Conservation (phyloP, 1,284 basidiomycete genomes). For the Inonotus obliquus region DNA sequence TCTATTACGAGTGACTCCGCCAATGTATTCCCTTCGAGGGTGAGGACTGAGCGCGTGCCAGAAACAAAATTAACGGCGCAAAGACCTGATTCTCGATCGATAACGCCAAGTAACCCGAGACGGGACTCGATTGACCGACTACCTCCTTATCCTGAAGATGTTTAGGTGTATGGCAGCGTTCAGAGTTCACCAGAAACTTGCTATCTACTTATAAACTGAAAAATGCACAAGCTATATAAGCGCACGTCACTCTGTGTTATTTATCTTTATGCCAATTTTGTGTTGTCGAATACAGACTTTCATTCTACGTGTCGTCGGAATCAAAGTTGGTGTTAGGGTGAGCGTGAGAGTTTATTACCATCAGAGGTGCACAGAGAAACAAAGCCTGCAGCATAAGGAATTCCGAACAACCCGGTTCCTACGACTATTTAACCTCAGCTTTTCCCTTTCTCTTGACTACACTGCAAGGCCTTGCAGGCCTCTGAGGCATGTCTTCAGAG, state of each 20-base stretch:
- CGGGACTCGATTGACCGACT: not conserved
- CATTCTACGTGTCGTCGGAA: not conserved
- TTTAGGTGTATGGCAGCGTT: not conserved
- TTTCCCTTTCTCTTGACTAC: not conserved
- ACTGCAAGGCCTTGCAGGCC: not conserved
- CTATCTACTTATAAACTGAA: too few relatives aligned
- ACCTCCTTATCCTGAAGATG: conserved; percentile 11
- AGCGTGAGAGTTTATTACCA: not conserved
- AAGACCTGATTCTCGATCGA: conserved; percentile 19
- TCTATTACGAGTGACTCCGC: not conserved
- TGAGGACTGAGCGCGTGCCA: conserved; percentile 22
- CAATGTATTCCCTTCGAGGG: not conserved
- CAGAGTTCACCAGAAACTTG: not conserved
- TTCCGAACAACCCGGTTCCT: not conserved
- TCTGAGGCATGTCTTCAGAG: conserved; percentile 14
- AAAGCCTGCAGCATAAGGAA: not conserved
- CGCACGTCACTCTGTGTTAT: too few relatives aligned
- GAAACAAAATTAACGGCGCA: conserved; percentile 24
- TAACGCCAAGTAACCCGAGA: not conserved
- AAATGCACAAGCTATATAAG: too few relatives aligned
- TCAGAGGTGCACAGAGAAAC: not conserved
- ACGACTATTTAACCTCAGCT: not conserved
- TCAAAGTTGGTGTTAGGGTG: not conserved
- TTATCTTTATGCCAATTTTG: too few relatives aligned
- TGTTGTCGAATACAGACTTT: not conserved